A percentile compares a stretch with the other conserved stretches of the same genome.
Conservation (phyloP, 169 alveolate species). For the Plasmodium coatneyi region DNA sequence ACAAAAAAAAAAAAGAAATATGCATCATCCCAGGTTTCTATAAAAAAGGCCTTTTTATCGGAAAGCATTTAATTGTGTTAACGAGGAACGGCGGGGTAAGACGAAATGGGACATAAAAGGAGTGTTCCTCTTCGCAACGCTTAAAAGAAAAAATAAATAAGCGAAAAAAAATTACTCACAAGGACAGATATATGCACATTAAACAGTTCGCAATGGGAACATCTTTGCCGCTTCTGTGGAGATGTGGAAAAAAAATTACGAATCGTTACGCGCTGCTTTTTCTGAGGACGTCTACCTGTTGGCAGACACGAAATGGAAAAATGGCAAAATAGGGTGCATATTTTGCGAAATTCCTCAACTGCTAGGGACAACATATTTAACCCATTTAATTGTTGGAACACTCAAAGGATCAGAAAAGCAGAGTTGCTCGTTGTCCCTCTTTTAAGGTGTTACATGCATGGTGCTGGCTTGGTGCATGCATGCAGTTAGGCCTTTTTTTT, state of each 20-base stretch:
- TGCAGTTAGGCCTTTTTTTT: conserved; percentile 30
- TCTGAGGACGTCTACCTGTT: not conserved
- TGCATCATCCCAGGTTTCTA: not conserved
- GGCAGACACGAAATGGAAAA: not conserved
- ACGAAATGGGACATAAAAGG: not conserved
- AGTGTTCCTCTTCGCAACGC: not conserved
- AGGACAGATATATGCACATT: not conserved
- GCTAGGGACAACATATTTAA: not conserved
- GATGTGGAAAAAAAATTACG: not conserved
- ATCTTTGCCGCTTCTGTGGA: not conserved
- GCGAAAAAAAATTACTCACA: not conserved
- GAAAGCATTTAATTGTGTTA: not conserved
- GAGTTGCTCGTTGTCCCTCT: not conserved
- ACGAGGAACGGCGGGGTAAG: not conserved
- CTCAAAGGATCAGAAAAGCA: conserved; percentile 1
- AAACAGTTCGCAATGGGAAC: not conserved
- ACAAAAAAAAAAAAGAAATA: not conserved
- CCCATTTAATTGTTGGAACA: conserved; percentile 7
- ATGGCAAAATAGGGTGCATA: not conserved
- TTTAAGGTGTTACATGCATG: not conserved
- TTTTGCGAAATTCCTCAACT: not conserved
- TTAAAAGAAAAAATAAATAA: not conserved
- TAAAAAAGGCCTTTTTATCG: not conserved
- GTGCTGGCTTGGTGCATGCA: conserved; percentile 6
- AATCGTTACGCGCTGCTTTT: not conserved